Base-by-base conservation (phyloP, 352 stramenopile species). In the Globisporangium abappressorium region DNA sequence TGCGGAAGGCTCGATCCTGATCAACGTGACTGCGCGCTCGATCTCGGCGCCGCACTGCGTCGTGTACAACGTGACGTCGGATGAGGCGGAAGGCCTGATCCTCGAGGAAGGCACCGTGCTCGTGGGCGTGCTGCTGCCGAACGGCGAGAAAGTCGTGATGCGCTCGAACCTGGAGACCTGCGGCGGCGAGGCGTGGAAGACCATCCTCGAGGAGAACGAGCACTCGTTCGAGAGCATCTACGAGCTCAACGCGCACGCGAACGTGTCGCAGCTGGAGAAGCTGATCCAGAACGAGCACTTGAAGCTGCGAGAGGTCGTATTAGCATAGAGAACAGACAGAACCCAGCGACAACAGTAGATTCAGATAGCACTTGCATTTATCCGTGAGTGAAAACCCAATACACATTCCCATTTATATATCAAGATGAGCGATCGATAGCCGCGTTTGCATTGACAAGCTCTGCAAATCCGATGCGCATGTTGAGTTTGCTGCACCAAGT, bases 61-160 rank as follows among this genome's bases (percentile, higher is more conserved):
- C 30, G 77, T 99, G 62, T 99, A 99, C 87, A 99, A 99, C 77
- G 84, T 99, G 20, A 96, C 98, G 38, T 96, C 86, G 64, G 92
- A 98, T 33, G 85, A 93, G 24, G 78, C 85, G 5, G 89, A 94
- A 6, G 95, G 92, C 1, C 87, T 99, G 60, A 75, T 93, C n/a
- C 79, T 98, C 33, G 89, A 92, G 57, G 91, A 97, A 57, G 94
- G 94, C 71, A 92, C 96, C 47, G 97, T 99, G 24, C 78, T 98
- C 41, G 96, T 98, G 12, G 94, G 95, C 51, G 96, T 99, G 34
- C 86, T 98, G 57, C 74, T 97, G 38, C 89, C 92, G 20, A 80
- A 94, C 71, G 97, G 97, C 62, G 92, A 94, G 71, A 95, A 97
- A 68, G 87, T 97, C 46, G 74, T 97, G 58, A 94, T 99, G 78